Base-by-base conservation (phyloP, 176 grass and related monocot species). In the Oryza meridionalis region DNA sequence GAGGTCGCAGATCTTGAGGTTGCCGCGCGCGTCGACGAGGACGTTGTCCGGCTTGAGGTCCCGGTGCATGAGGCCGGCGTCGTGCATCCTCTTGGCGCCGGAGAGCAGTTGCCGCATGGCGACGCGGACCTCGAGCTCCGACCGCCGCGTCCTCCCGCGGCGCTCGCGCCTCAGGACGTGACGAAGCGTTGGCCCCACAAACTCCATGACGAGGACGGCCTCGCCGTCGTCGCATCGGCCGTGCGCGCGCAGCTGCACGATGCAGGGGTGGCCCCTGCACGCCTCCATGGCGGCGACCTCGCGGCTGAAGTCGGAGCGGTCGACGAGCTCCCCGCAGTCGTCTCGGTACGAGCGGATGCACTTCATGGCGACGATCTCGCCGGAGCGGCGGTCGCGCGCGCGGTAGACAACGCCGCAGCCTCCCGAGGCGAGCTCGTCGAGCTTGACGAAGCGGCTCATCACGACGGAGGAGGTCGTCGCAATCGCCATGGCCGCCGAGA, bases 1-100 rank as follows among this genome's bases (percentile, higher is more conserved):
- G 69, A 85, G 61, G 58, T 85, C 83, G 3, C 83, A 79, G 50
- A 85, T 85, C 66, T 79, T 85, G 33, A 85, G 55, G 14, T 76
- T 64, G 62, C 77, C 67, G 74, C 16, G 45, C 9, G 12, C 7
- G 40, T 78, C 46, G 46, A 78, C 73, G 61, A 84, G 59, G 19
- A 84, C 75, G 46, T 83, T 83, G 13, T 68, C 55, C 2, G 7
- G 55, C 55, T 61, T 61, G 19, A 61, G 19, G 55, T 61, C 55
- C 7, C 19, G 55, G 53, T 84, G 72, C 4, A 84, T 17, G 58
- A 84, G n/a, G 35, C 59, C 31, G 7, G 3, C 12, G 65, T 4
- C 26, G 65, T 67, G 65, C 65, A 67, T 67, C 26, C 29, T 6
- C 65, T 31, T 13, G 50, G 61, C 55, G n/a, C 70, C 82, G 32